phyloP scores from a whole-genome alignment of 164 flowering plant species.

The Sextonia rubra region DNA sequence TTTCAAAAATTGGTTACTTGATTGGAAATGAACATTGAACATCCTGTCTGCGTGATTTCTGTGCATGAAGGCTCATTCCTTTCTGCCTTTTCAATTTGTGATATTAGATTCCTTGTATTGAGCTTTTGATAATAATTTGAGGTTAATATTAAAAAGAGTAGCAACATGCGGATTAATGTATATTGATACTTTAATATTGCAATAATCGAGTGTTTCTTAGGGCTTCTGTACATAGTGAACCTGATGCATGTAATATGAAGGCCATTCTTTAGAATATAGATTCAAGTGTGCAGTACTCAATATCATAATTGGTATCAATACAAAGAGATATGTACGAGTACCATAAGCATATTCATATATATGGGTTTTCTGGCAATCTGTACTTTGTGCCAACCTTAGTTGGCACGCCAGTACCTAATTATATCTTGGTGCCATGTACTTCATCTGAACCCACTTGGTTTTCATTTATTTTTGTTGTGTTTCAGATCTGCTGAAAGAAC shows the following conservation, averaged over 20 bases:
- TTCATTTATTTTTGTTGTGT: background rate
- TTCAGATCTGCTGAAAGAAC: conserved; percentile 63
- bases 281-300: background rate
- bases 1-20: no score
- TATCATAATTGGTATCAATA: background rate
- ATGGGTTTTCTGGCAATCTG: background rate
- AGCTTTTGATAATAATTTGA: no score
- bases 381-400: no score
- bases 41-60: no score
- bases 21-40: no score
- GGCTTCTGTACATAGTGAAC: background rate
- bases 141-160: no score
- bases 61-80: no score
- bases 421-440: background rate
- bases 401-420: background rate
- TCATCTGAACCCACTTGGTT: background rate
- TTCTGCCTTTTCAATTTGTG: no score
- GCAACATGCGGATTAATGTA: no score
- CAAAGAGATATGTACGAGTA: background rate
- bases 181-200: no score
- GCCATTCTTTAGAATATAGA: background rate
- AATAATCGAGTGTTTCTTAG: no score
- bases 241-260: background rate
- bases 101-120: no score
- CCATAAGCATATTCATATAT: background rate